A percentile compares a stretch with the other conserved stretches of the same genome.
phyloP scores from a whole-genome alignment of 192 early-diverging fungal genomes.

The Endogone sp. region DNA sequence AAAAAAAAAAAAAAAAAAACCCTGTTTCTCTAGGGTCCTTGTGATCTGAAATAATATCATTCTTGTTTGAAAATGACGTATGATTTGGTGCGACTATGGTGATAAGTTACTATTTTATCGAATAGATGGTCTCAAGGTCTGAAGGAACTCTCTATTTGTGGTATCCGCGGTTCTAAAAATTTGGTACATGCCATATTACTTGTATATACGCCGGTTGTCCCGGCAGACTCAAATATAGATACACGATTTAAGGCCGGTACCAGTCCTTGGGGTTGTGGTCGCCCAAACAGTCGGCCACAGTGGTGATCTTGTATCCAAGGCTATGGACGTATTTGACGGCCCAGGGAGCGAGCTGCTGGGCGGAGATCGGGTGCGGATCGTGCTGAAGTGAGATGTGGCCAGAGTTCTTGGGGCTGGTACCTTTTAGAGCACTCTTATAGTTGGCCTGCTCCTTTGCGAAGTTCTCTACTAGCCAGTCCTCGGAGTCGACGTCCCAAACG shows the following conservation, averaged over 20 bases:
- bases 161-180: too few relatives aligned
- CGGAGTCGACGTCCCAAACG: slow-evolving; percentile 38
- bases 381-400: slow-evolving; percentile 33
- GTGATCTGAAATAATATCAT: too few relatives aligned
- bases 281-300: slow-evolving; percentile 43
- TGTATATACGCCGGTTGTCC: too few relatives aligned
- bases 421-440: slow-evolving; percentile 10
- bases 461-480: slow-evolving; percentile 28
- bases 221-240: too few relatives aligned
- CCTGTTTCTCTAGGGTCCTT: too few relatives aligned
- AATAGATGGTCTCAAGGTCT: too few relatives aligned
- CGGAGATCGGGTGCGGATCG: slow-evolving; percentile 31
- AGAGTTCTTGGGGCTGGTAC: slow-evolving; percentile 11
- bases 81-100: too few relatives aligned
- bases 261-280: background rate
- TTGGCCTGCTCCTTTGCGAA: slow-evolving; percentile 6
- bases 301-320: slow-evolving; percentile 37
- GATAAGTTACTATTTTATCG: too few relatives aligned
- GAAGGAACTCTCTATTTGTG: too few relatives aligned
- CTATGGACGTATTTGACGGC: slow-evolving; percentile 30
- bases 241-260: background rate
- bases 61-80: too few relatives aligned
- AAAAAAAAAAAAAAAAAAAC: too few relatives aligned
- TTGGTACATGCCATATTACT: too few relatives aligned
- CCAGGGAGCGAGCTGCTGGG: slow-evolving; percentile 33